Evolutionary conservation across 371 early-diverging fungal species (phyloP), one percentile per base, ranked within the genome.

Genomic region (Synchytrium microbalum): DNA sequence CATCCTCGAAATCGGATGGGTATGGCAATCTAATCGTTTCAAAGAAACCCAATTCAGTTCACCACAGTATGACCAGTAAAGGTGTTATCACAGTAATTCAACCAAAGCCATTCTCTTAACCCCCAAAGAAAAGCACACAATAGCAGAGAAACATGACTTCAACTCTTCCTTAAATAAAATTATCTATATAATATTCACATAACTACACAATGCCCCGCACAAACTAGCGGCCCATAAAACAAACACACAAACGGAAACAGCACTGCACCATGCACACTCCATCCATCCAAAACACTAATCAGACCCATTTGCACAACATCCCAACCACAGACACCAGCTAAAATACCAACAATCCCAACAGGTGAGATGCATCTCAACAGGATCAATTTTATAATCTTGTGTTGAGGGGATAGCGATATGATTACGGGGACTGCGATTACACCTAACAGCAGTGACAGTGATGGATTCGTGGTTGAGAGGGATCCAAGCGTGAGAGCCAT

Each of bases 401-500:
- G 32, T 14, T 78, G 73, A 1, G 88, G 84, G 23, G 68, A 70
- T 57, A 84, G 79, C 0, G 86, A 56, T 32, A 83, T 71, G 59
- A 88, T 83, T 0, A 88, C 86, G 8, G 91, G 71, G 1, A 86
- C 84, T 19, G 84, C 77, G 26, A 87, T 66, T 10, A 87, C 66
- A 46, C 89, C 92, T 19, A 88, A 76, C 10, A 79, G 76, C 0
- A 92, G 81, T 0, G 92, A 88, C 53, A 94, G 69, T 64, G 88
- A 88, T 62, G 91, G 92, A 74, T 95, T 95, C 61, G 90, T 78
- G 16, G 88, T 84, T 0, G 92, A 85, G 0, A 92, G 75, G 0
- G 87, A 85, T 3, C 90, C 81, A n/a, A 93, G 79, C 16, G 79
- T 71, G 38, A 87, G 70, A 2, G 88, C 92, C 30, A 89, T 80